phyloP scores from a whole-genome alignment of 257 asterid genomes.

The Ajuga chamaepitys region DNA sequence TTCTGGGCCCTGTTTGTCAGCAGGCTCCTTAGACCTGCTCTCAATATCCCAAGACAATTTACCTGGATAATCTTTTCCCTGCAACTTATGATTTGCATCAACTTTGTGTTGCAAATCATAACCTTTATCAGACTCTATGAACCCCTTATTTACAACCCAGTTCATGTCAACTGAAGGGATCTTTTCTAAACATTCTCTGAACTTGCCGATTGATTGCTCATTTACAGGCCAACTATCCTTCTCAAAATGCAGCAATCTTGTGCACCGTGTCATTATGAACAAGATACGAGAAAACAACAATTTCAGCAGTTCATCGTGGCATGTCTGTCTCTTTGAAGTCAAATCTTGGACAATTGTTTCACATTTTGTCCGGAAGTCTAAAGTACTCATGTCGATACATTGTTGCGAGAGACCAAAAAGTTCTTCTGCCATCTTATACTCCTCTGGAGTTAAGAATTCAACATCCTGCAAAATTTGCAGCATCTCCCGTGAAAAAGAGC shows the following conservation, averaged over 20 bases:
- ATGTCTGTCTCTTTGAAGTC: conserved; percentile 69
- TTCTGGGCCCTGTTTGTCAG: conserved; percentile 24
- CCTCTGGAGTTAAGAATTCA: conserved; percentile 44
- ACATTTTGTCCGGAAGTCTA: conserved; percentile 74
- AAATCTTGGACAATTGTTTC: conserved; percentile 82
- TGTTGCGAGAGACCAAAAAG: conserved; percentile 62
- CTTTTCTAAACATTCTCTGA: conserved; percentile 74
- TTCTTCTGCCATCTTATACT: conserved; percentile 50
- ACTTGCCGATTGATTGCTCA: conserved; percentile 67
- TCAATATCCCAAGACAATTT: conserved; percentile 26
- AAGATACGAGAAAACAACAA: conserved; percentile 81
- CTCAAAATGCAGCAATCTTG: conserved; percentile 83
- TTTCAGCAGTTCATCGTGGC: conserved; percentile 61
- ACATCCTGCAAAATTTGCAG: conserved; percentile 45
- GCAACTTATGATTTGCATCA: conserved; percentile 28
- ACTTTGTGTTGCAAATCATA: conserved; percentile 18
- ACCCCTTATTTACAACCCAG: conserved; percentile 61
- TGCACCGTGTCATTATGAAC: conserved; percentile 90
- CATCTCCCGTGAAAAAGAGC: conserved; percentile 59
- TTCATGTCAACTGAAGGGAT: conserved; percentile 77
- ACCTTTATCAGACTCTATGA: conserved; percentile 40
- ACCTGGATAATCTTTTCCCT: conserved; percentile 26
- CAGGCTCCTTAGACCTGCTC: conserved; percentile 29
- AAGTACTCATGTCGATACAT: conserved; percentile 60
- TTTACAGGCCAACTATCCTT: conserved; percentile 73